Evolutionary conservation across 106 monocot species (phyloP), one percentile per base, ranked within the genome.

Genomic region (Phalaenopsis equestris): DNA sequence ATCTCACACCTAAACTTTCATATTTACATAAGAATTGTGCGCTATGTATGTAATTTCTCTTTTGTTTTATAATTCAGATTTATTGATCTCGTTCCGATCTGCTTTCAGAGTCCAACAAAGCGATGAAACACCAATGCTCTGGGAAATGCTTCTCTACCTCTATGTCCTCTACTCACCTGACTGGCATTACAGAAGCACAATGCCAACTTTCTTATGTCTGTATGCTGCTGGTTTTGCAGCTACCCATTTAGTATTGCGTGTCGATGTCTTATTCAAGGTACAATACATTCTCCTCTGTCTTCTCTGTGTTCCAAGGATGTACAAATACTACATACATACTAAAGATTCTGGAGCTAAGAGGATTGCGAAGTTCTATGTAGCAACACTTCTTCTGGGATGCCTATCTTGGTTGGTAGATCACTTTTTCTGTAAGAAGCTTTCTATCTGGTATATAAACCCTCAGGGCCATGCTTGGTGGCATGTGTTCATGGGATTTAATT

Each of bases 381-480:
- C 80, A 5, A 89, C 90, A 3, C 47, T 95, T 24, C 37, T 43
- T 46, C 78, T 92, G 8, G 95, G 89, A 10, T 80, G 83, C 47
- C 79, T 89, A 6, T 92, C 86, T 73, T 95, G 92, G 92, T 75
- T 90, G 67, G 80, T 78, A 2, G 95, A 95, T 47, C 86, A 86
- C 9, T 23, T 89, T 1, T 84, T 87, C 73, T 95, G 95, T 58
- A 80, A 85, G 73, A 85, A 86, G 75, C 46, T 95, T 1, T 81
- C 85, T 15, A 36, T 68, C 24, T 95, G 90, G 92, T 81, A 83
- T 67, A 55, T 92, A 46, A 90, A 95, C 76, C 95, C 95, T 3
- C 95, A 95, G 80, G 95, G 92, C 41, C 95, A 95, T 78, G 95
- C 90, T 21, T 89, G 84, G 92, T 95, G 95, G 95, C 95, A 95